phyloP scores from a whole-genome alignment of 306 rosid species.

The Inga oerstediana region DNA sequence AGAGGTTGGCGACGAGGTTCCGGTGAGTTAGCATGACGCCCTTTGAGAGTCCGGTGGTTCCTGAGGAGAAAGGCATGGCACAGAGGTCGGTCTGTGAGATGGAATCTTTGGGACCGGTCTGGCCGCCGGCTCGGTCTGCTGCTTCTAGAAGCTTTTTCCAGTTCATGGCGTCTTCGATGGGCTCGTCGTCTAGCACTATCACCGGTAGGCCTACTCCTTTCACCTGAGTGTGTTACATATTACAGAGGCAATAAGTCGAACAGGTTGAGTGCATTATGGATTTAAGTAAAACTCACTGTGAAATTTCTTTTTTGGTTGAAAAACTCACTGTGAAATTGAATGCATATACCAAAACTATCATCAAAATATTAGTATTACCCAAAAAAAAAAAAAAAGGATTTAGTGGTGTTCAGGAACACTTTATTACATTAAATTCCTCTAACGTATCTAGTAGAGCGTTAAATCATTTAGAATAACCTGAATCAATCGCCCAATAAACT shows the following conservation, averaged over 20 bases:
- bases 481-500: too few species aligned
- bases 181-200: conserved; percentile 65
- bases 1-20: conserved; percentile 81
- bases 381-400: too few species aligned
- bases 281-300: too few species aligned
- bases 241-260: not conserved
- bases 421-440: too few species aligned
- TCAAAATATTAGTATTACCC: too few species aligned
- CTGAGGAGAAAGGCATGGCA: conserved; percentile 96
- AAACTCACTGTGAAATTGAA: too few species aligned
- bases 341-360: not conserved
- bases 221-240: conserved; percentile 53
- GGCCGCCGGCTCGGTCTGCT: conserved; percentile 64
- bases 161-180: conserved; percentile 68
- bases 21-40: conserved; percentile 92
- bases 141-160: conserved; percentile 84
- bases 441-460: too few species aligned
- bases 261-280: not conserved
- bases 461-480: too few species aligned
- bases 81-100: conserved; percentile 72
- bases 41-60: conserved; percentile 89
- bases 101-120: conserved; percentile 22
- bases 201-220: conserved; percentile 65
- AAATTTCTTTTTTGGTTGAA: too few species aligned
- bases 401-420: too few species aligned